Evolutionary conservation across 106 monocot species (phyloP).

Genomic region (Platanthera zijinensis): DNA sequence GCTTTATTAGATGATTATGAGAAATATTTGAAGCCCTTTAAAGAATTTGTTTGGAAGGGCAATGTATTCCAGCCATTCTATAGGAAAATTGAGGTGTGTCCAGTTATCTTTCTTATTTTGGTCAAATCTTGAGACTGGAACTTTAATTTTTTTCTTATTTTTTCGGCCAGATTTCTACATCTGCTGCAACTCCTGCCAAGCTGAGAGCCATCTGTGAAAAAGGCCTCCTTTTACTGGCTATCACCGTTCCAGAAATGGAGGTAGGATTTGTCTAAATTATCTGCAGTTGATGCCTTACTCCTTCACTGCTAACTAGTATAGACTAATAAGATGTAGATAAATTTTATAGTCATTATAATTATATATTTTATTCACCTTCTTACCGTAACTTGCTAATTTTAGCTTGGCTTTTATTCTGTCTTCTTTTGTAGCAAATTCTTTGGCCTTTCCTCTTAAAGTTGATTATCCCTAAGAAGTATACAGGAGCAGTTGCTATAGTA

Average conservation of each 20-base stretch:
- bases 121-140: background rate
- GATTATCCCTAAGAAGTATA: slow-evolving; percentile 86
- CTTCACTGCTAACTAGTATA: background rate
- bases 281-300: background rate
- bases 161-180: slow-evolving; percentile 38
- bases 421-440: slow-evolving; percentile 67
- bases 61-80: slow-evolving; percentile 52
- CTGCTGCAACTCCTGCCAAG: slow-evolving; percentile 45
- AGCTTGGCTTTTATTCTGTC: background rate
- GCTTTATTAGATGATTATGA: slow-evolving; percentile 68
- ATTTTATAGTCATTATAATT: background rate
- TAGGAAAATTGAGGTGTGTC: slow-evolving; percentile 60
- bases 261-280: slow-evolving; percentile 19
- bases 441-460: slow-evolving; percentile 95
- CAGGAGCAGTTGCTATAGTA: slow-evolving; percentile 87
- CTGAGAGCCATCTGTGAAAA: slow-evolving; percentile 81
- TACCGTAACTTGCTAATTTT: background rate
- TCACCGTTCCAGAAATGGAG: slow-evolving; percentile 99
- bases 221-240: slow-evolving; percentile 74
- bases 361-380: background rate
- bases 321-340: background rate
- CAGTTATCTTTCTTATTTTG: background rate
- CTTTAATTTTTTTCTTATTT: slow-evolving; percentile 1
- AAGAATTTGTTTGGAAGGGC: slow-evolving; percentile 25
- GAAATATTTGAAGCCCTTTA: slow-evolving; percentile 35